Evolutionary conservation across 2,329 filamentous ascomycete species (phyloP).

Genomic region (Colletotrichum sp.): DNA sequence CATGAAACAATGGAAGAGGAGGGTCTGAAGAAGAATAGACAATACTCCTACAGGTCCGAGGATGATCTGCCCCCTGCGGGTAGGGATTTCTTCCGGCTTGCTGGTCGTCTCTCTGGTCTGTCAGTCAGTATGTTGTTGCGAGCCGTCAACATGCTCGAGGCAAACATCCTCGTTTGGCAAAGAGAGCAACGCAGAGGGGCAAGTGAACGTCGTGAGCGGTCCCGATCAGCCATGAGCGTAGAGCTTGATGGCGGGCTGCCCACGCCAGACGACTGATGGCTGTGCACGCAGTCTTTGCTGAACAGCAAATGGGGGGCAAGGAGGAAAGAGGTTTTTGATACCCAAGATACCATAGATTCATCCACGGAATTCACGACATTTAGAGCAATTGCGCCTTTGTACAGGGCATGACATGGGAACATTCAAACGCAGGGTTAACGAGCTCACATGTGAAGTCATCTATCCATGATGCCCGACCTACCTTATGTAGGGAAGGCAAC

Average conservation of each 20-base stretch:
- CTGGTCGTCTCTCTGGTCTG: conserved; percentile 36
- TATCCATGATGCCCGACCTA: neutral
- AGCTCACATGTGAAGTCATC: neutral
- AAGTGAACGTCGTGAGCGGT: conserved; percentile 2
- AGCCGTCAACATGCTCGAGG: conserved; percentile 44
- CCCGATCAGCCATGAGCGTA: neutral
- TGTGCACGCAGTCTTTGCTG: neutral
- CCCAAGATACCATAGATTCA: neutral
- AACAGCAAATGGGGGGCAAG: neutral
- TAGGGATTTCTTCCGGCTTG: conserved; percentile 34
- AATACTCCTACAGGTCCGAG: conserved; percentile 25
- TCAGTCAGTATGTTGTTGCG: conserved; percentile 36
- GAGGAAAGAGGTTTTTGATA: neutral
- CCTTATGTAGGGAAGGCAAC: too few species aligned
- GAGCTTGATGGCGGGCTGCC: neutral
- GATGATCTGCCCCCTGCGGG: conserved; percentile 36
- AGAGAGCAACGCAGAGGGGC: conserved; percentile 13
- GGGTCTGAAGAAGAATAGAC: neutral
- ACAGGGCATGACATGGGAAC: neutral
- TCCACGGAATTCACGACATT: neutral
- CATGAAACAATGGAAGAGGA: neutral
- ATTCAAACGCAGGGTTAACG: neutral
- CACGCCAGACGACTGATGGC: neutral
- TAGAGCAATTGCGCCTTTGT: neutral
- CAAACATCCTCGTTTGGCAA: conserved; percentile 39